Conservation (phyloP, 768 basidiomycete genomes). For the Mrakia frigida region DNA sequence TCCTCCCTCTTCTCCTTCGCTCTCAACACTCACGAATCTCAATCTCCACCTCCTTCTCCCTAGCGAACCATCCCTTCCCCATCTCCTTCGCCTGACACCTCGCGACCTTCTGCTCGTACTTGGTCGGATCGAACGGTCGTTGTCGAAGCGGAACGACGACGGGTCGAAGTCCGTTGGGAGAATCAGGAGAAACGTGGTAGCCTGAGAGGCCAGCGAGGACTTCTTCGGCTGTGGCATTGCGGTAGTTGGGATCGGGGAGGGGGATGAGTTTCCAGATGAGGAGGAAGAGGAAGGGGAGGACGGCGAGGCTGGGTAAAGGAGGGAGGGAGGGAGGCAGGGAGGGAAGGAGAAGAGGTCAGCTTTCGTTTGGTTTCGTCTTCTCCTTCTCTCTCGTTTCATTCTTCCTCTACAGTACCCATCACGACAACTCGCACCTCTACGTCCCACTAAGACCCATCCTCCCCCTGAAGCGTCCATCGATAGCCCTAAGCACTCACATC, state of each 20-base stretch:
- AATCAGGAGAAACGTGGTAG: no score
- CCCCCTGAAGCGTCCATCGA: no score
- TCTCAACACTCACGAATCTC: slow-evolving; percentile 6
- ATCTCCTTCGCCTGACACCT: slow-evolving; percentile 4
- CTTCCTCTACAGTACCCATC: neutral
- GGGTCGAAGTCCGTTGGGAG: neutral
- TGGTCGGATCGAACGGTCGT: neutral
- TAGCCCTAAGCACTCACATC: neutral
- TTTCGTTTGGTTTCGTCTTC: neutral
- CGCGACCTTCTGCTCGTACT: slow-evolving; percentile 20
- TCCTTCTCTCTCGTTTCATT: neutral
- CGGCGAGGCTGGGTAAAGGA: neutral
- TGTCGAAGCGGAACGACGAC: neutral
- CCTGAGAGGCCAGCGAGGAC: no score
- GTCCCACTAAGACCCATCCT: no score
- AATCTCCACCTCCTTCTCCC: neutral
- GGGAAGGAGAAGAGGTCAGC: neutral
- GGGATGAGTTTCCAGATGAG: slow-evolving; percentile 3
- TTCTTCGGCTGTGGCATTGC: neutral
- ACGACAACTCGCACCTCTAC: no score
- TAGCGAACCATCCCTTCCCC: neutral
- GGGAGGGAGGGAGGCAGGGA: no score
- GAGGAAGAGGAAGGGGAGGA: neutral
- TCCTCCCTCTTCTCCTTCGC: neutral
- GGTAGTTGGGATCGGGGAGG: neutral